phyloP scores from a whole-genome alignment of 2,329 filamentous ascomycete species.

The Neofusicoccum sp. region DNA sequence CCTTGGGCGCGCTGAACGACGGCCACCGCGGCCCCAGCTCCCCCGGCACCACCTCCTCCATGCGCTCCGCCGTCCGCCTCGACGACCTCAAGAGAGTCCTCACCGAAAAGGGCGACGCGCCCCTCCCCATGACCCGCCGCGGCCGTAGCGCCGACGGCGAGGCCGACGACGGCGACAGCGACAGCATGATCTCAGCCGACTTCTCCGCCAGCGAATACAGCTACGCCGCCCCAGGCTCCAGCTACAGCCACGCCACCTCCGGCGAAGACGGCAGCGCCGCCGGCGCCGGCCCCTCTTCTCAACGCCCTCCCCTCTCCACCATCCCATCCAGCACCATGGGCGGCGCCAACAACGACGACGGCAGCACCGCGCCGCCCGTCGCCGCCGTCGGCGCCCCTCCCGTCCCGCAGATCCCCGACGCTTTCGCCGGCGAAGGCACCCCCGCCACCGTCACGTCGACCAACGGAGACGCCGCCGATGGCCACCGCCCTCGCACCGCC shows the following conservation, averaged over 20 bases:
- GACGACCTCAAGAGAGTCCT: slow-evolving; percentile 52
- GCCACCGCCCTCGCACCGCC: neutral
- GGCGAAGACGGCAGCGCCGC: neutral
- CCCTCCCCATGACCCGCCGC: slow-evolving; percentile 50
- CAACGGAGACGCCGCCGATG: neutral
- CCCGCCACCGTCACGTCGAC: neutral
- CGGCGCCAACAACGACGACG: neutral
- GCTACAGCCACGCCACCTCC: neutral
- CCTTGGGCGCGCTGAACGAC: slow-evolving; percentile 15
- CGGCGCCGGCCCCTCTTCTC: no score
- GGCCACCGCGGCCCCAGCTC: slow-evolving; percentile 26
- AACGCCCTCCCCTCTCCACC: slow-evolving; percentile 4
- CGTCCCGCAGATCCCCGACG: slow-evolving; percentile 10
- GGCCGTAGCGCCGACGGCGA: slow-evolving; percentile 48
- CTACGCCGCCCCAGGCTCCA: slow-evolving; percentile 38
- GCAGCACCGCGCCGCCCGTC: no score
- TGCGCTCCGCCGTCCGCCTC: slow-evolving; percentile 44
- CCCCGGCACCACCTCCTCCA: slow-evolving; percentile 39
- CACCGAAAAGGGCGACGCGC: slow-evolving; percentile 36
- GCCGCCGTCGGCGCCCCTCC: neutral
- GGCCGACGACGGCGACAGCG: slow-evolving; percentile 51
- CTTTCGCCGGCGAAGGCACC: slow-evolving; percentile 1
- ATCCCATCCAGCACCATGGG: neutral
- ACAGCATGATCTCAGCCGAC: slow-evolving; percentile 73
- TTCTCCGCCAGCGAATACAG: slow-evolving; percentile 68